Percentiles rank a stretch among this genome's conserved stretches.
Evolutionary conservation across 257 asterid species (phyloP).

Genomic region (Striga asiatica): DNA sequence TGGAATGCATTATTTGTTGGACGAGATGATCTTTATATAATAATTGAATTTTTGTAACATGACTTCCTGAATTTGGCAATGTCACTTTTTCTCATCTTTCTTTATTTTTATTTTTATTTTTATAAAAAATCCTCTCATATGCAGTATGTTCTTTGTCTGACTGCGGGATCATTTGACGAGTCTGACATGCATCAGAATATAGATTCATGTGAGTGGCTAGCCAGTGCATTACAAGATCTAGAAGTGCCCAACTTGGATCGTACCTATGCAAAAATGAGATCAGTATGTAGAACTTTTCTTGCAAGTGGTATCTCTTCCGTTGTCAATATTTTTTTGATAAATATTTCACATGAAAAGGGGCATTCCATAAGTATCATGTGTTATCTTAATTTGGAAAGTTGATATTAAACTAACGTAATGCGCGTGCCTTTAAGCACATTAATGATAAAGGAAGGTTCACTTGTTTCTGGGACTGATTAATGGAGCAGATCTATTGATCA

Average conservation of each 20-base stretch:
- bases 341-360: slow-evolving; percentile 3
- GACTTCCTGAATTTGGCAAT: slow-evolving; percentile 3
- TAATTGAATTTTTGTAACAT: neutral
- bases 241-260: slow-evolving; percentile 77
- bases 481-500: neutral
- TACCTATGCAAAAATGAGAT: slow-evolving; percentile 51
- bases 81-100: neutral
- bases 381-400: neutral
- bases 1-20: neutral
- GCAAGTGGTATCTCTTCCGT: slow-evolving; percentile 7
- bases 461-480: slow-evolving; percentile 7
- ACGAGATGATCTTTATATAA: neutral
- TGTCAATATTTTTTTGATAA: neutral
- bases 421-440: neutral
- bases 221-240: slow-evolving; percentile 52
- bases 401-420: neutral
- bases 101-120: slow-evolving; percentile 9
- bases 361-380: neutral
- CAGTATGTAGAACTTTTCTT: slow-evolving; percentile 47
- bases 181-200: slow-evolving; percentile 74
- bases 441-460: slow-evolving; percentile 1
- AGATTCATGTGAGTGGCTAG: slow-evolving; percentile 95
- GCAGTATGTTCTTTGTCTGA: slow-evolving; percentile 65
- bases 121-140: slow-evolving; percentile 22
- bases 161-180: slow-evolving; percentile 88